Evolutionary conservation across 805 yeast species (phyloP).

Genomic region (Pichia membranifaciens): DNA sequence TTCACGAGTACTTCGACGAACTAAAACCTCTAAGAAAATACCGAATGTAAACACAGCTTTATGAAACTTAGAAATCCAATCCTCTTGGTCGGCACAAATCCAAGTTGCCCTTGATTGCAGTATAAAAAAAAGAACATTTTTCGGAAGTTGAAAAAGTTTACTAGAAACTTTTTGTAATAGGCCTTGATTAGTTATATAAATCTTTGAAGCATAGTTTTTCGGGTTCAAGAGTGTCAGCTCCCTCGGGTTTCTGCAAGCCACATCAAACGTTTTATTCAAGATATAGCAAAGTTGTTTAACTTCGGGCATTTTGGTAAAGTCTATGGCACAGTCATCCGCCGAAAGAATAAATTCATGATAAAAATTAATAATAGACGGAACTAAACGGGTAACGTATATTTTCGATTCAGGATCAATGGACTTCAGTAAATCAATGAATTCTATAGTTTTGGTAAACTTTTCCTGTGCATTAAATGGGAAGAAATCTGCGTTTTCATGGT

Average conservation of each 20-base stretch:
- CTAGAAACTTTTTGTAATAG: conserved; percentile 8
- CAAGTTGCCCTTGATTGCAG: conserved; percentile 6
- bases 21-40: conserved; percentile 14
- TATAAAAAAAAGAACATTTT: background rate
- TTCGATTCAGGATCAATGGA: conserved; percentile 2
- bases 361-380: background rate
- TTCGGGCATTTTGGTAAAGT: background rate
- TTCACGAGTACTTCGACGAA: conserved; percentile 8
- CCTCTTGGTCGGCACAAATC: conserved; percentile 6
- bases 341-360: background rate
- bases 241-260: conserved; percentile 10
- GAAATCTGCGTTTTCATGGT: background rate
- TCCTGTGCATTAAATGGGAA: background rate
- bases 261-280: conserved; percentile 12
- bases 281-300: background rate
- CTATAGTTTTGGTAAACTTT: conserved; percentile 1
- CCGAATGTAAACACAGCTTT: conserved; percentile 10
- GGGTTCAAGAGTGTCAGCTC: conserved; percentile 11
- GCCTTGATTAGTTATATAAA: conserved; percentile 10
- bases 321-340: background rate
- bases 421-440: conserved; percentile 6
- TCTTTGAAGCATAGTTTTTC: conserved; percentile 11
- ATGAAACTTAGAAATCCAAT: conserved; percentile 13
- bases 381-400: background rate
- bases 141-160: conserved; percentile 6